Conservation (phyloP, 208 protist species). For the Blastocrithidia nonstop region DNA sequence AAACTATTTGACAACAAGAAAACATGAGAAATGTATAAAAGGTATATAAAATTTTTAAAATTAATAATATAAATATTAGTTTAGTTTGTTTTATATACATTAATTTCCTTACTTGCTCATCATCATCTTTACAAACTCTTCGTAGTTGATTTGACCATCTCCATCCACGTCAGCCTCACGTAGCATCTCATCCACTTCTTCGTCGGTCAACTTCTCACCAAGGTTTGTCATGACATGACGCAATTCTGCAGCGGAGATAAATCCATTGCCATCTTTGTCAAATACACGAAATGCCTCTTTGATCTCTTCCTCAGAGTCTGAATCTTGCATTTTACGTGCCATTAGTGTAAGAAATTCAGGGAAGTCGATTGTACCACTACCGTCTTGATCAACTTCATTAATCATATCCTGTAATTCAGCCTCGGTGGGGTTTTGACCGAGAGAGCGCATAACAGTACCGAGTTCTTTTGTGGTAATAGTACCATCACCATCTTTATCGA, state of each 20-base stretch:
- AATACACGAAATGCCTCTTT: slow-evolving; percentile 93
- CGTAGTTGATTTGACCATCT: slow-evolving; percentile 65
- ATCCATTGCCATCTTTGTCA: slow-evolving; percentile 90
- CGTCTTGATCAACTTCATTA: slow-evolving; percentile 93
- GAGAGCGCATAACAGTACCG: slow-evolving; percentile 98
- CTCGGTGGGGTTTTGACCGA: slow-evolving; percentile 93
- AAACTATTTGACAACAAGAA: not conserved
- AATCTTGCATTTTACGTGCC: slow-evolving; percentile 83
- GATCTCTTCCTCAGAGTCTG: slow-evolving; percentile 90
- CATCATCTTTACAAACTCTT: slow-evolving; percentile 83
- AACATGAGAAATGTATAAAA: not conserved
- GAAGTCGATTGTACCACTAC: slow-evolving; percentile 93
- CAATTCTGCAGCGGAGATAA: slow-evolving; percentile 89
- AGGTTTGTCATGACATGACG: slow-evolving; percentile 91
- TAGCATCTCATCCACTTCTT: slow-evolving; percentile 87
- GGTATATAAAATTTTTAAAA: not conserved
- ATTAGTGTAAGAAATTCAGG: slow-evolving; percentile 83
- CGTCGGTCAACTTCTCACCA: slow-evolving; percentile 88
- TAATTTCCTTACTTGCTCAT: slow-evolving; percentile 37
- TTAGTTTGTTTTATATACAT: no score
- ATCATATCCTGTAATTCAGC: slow-evolving; percentile 96
- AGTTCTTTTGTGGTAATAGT: slow-evolving; percentile 97
- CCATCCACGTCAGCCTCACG: slow-evolving; percentile 77
- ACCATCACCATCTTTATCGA: slow-evolving; percentile 95
- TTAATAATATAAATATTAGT: slow-evolving; percentile 5